Conservation (phyloP, 805 yeast genomes). For the Metschnikowia hibisci region DNA sequence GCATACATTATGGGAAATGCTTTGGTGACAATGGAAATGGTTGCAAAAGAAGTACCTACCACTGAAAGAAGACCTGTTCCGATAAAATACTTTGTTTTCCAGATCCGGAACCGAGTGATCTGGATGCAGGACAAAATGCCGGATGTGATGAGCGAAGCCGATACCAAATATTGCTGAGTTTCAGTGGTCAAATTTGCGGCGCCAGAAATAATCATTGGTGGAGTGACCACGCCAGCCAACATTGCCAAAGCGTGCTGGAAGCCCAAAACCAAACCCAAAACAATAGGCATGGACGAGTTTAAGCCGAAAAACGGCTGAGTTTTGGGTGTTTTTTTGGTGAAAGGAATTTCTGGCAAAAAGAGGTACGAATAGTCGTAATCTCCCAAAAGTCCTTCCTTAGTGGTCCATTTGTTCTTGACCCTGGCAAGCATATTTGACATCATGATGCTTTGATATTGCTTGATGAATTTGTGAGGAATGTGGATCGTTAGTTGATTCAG, state of each 20-base stretch:
- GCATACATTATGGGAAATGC: constrained; percentile 11
- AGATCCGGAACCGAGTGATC: constrained; percentile 10
- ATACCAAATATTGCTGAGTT: constrained; percentile 10
- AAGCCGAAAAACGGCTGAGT: constrained; percentile 13
- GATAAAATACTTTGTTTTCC: constrained; percentile 8
- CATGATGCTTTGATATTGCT: background rate
- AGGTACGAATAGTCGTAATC: constrained; percentile 13
- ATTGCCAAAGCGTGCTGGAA: constrained; percentile 15
- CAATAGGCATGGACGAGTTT: constrained; percentile 12
- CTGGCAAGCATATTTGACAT: background rate
- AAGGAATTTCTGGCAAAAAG: constrained; percentile 11
- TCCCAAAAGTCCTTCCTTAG: constrained; percentile 11
- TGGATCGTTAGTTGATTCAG: too few species aligned
- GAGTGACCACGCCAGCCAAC: constrained; percentile 15
- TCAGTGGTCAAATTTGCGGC: constrained; percentile 6
- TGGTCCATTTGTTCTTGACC: constrained; percentile 6
- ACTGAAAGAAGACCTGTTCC: constrained; percentile 16
- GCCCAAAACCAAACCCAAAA: constrained; percentile 11
- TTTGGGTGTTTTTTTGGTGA: constrained; percentile 9
- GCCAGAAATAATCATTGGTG: constrained; percentile 11
- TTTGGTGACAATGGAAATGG: constrained; percentile 10
- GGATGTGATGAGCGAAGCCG: constrained; percentile 10
- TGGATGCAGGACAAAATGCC: constrained; percentile 10
- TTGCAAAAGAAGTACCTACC: constrained; percentile 13
- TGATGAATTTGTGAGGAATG: too few species aligned